Evolutionary conservation across 2,329 filamentous ascomycete species (phyloP).

Genomic region (Myriosclerotinia curreyana): DNA sequence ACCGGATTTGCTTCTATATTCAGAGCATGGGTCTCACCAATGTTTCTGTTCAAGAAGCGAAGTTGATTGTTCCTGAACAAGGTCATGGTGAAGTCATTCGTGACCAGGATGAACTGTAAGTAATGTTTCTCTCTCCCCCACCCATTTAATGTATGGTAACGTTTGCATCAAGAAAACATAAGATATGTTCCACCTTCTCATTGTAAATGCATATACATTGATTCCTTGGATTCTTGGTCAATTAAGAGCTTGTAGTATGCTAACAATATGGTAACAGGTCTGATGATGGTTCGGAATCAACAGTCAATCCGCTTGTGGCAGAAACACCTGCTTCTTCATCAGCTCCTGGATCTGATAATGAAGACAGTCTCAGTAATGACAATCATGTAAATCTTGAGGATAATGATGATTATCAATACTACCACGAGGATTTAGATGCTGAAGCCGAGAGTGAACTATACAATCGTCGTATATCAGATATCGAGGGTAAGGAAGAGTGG

Average conservation of each 20-base stretch:
- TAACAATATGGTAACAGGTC: neutral
- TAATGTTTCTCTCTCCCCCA: too few relatives aligned
- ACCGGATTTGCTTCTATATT: too few relatives aligned
- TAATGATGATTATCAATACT: neutral
- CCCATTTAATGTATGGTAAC: too few relatives aligned
- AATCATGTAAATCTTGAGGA: neutral
- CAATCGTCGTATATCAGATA: neutral
- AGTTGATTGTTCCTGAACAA: too few relatives aligned
- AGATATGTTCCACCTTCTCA: too few relatives aligned
- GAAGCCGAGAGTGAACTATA: neutral
- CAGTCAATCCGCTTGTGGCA: neutral
- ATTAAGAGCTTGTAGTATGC: neutral
- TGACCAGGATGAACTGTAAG: too few relatives aligned
- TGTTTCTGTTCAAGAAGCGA: too few relatives aligned
- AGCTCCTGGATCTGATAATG: neutral
- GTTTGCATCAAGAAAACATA: too few relatives aligned
- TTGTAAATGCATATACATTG: too few relatives aligned
- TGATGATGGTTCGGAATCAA: neutral
- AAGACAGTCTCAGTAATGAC: neutral
- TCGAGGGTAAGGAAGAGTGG: neutral
- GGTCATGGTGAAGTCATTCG: neutral
- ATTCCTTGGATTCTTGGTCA: too few relatives aligned
- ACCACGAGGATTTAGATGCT: neutral
- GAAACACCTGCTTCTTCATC: neutral
- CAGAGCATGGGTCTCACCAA: too few relatives aligned